Percentiles rank a stretch among this genome's conserved stretches.
These are phyloP conservation scores for Plasmodium ovale DNA, from an alignment of 169 alveolate genomes.

Conservation along the genomic window DNA sequence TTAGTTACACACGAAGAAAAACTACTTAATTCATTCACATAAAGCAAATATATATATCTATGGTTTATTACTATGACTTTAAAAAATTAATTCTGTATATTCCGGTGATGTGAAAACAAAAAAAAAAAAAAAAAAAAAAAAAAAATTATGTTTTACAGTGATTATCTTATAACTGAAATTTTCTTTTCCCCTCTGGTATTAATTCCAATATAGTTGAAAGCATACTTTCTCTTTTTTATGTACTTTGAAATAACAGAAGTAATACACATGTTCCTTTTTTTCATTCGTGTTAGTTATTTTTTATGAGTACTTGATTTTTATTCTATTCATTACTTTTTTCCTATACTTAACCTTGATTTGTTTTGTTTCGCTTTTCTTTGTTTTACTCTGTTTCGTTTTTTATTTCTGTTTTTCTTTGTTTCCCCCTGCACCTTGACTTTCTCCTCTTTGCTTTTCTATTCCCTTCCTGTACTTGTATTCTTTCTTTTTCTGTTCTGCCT, in stretches of 20 bases:
- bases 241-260: constrained; percentile 12
- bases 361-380: constrained; percentile 1
- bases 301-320: too few species aligned
- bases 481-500: background rate
- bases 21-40: background rate
- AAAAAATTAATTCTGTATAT: background rate
- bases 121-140: constrained; percentile 16
- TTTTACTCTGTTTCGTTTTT: background rate
- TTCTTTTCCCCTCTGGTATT: constrained; percentile 27
- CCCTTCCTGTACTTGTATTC: background rate
- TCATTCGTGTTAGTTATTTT: too few species aligned
- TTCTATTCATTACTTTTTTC: constrained; percentile 12
- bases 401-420: background rate
- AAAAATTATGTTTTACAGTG: constrained; percentile 16
- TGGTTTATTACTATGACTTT: background rate
- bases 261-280: constrained; percentile 49
- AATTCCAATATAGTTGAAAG: constrained; percentile 32
- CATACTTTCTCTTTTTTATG: constrained; percentile 32
- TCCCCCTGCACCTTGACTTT: background rate
- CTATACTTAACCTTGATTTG: background rate
- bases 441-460: background rate
- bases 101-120: background rate
- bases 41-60: constrained; percentile 8
- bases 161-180: constrained; percentile 26
- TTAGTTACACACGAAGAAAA: constrained; percentile 9